Conservation (phyloP, 768 basidiomycete species). For the Trametes punicea region DNA sequence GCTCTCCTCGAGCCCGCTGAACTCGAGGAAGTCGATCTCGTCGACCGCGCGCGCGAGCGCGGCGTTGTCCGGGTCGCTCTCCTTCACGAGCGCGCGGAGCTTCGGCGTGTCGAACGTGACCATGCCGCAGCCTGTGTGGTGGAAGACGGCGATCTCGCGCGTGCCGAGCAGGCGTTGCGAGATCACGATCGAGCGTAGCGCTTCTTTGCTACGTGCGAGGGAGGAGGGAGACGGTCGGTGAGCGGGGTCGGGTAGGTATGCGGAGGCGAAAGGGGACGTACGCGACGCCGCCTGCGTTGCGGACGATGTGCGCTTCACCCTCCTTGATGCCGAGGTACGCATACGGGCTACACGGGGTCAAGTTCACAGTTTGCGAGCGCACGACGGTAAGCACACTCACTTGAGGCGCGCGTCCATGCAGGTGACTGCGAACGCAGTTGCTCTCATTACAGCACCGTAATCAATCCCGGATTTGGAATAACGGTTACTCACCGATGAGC, state of each 20-base stretch:
- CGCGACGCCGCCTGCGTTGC: conserved; percentile 71
- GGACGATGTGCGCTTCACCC: conserved; percentile 69
- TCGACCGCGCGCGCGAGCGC: conserved; percentile 32
- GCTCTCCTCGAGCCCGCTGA: conserved; percentile 47
- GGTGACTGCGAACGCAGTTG: conserved; percentile 39
- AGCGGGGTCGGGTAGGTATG: not conserved
- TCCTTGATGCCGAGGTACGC: conserved; percentile 57
- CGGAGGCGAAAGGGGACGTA: conserved; percentile 31
- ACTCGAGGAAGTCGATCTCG: conserved; percentile 54
- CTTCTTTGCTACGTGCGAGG: conserved; percentile 46
- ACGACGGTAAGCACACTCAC: too few species aligned
- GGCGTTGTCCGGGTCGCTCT: conserved; percentile 36
- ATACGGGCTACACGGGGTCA: conserved; percentile 54
- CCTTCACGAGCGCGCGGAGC: conserved; percentile 49
- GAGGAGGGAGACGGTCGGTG: not conserved
- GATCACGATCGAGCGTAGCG: conserved; percentile 62
- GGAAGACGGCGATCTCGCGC: conserved; percentile 62
- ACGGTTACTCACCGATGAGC: conserved; percentile 33
- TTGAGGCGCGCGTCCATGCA: conserved; percentile 78
- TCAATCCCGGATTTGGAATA: not conserved
- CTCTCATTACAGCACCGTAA: not conserved
- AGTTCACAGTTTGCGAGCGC: too few species aligned
- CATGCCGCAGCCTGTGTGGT: conserved; percentile 76
- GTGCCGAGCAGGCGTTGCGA: conserved; percentile 74
- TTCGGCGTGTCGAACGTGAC: conserved; percentile 52